Base-by-base conservation (phyloP, 352 stramenopile genomes). In the Globisporangium mamillatum region DNA sequence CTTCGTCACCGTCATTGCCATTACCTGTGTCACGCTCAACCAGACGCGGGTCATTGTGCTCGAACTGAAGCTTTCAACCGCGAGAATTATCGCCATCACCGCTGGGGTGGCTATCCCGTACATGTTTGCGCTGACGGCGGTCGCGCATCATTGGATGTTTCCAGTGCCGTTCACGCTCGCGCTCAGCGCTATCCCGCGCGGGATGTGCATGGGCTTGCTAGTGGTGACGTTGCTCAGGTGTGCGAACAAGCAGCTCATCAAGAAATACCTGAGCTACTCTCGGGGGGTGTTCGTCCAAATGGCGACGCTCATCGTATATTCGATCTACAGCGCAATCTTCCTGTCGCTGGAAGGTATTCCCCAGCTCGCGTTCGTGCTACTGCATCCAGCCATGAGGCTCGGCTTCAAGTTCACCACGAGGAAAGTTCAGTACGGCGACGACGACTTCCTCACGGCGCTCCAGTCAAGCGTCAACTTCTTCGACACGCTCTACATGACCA, bases 401-500 rank as follows among this genome's bases (percentile, higher is more conserved):
- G 0, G 20, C 0, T 53, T 66, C 61, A 65, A 66, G 48, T n/a
- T 24, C 3, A 46, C 38, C 48, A 10, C 4, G n/a, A 66, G 48
- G 22, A 22, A 38, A 12, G 8, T 41, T 12, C 20, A 58, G 14
- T 2, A 3, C n/a, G 3, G 10, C 2, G 46, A 60, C 20, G 50
- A 36, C 27, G 61, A 66, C 27, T 34, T 52, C 61, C 8, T 36
- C 1, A 24, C 9, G 0, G 29, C 48, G 10, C 7, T 59, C 0
- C 36, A 1, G 0, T 67, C 41, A 1, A 78, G 56, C 32, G 52
- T 78, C 59, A 69, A 77, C 18, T 64, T 78, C 20, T 61, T 73
- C 3, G 74, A 81, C 0, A 77, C 67, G 29, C 73, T 80, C 12
- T 81, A 83, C 20, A 67, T 56, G 16, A 73, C 52, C 22, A 83